A percentile compares a stretch with the other conserved stretches of the same genome.
Evolutionary conservation across 2,329 filamentous ascomycete species (phyloP).

Genomic region (Aureobasidium vineae): DNA sequence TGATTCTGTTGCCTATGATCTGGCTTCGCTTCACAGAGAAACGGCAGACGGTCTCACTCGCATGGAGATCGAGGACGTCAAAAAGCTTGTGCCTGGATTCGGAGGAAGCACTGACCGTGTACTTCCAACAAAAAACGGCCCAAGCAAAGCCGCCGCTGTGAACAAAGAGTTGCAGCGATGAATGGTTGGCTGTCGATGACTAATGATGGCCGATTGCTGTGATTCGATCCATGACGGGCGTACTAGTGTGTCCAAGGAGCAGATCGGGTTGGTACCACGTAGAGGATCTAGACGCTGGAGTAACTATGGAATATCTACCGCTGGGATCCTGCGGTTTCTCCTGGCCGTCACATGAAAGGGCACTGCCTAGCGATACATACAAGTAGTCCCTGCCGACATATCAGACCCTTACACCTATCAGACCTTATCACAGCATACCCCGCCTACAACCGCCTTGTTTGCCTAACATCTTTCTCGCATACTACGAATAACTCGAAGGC

Average conservation of each 20-base stretch:
- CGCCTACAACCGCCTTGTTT: background rate
- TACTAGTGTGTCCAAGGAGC: constrained; percentile 23
- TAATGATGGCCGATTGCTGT: constrained; percentile 16
- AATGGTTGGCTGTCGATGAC: constrained; percentile 24
- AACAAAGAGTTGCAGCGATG: constrained; percentile 9
- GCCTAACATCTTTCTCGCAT: background rate
- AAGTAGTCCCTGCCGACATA: constrained; percentile 11
- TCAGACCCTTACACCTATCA: background rate
- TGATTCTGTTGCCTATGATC: background rate
- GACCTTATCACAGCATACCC: background rate
- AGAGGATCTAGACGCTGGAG: constrained; percentile 12
- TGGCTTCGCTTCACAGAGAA: background rate
- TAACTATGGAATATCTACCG: constrained; percentile 6
- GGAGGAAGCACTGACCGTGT: constrained; percentile 18
- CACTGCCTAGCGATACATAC: constrained; percentile 4
- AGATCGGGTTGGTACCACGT: constrained; percentile 8
- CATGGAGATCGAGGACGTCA: constrained; percentile 19
- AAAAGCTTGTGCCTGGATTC: constrained; percentile 11
- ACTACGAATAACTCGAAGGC: background rate
- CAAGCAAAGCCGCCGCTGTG: constrained; percentile 18
- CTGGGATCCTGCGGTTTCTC: background rate
- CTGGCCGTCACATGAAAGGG: constrained; percentile 14
- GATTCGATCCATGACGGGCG: constrained; percentile 24
- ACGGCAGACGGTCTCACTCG: background rate
- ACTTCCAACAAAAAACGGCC: constrained; percentile 26